These are phyloP conservation scores for Hanseniaspora thailandica DNA, from an alignment of 805 yeast genomes.

Conservation along the genomic window DNA sequence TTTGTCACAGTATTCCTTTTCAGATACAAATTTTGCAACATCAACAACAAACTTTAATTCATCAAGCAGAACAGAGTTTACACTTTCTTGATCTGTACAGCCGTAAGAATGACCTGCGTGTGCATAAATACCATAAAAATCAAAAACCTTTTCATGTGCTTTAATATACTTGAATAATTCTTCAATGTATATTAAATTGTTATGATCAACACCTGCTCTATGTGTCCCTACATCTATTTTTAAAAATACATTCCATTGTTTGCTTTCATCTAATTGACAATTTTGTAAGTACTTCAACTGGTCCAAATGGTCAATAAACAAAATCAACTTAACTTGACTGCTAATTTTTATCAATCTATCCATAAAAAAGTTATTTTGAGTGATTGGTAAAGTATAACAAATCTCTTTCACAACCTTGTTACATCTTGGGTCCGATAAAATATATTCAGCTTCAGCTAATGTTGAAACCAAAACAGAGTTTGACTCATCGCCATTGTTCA, in stretches of 20 bases:
- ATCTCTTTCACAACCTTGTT: slow-evolving; percentile 34
- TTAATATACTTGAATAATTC: slow-evolving; percentile 29
- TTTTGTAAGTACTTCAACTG: slow-evolving; percentile 42
- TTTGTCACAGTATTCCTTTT: slow-evolving; percentile 25
- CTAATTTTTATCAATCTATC: slow-evolving; percentile 36
- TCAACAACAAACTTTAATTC: slow-evolving; percentile 47
- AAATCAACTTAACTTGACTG: slow-evolving; percentile 34
- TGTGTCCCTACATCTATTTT: slow-evolving; percentile 63
- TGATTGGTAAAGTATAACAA: slow-evolving; percentile 50
- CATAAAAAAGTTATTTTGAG: slow-evolving; percentile 34
- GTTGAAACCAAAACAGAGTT: slow-evolving; percentile 57
- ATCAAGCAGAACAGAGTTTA: slow-evolving; percentile 37
- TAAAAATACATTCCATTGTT: slow-evolving; percentile 50
- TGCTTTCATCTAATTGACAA: background rate
- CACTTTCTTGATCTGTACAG: slow-evolving; percentile 35
- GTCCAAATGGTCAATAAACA: slow-evolving; percentile 50
- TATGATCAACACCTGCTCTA: slow-evolving; percentile 49
- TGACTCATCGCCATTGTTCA: slow-evolving; percentile 28
- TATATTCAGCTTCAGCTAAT: slow-evolving; percentile 49
- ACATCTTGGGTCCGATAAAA: slow-evolving; percentile 24
- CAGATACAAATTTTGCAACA: slow-evolving; percentile 33
- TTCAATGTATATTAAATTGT: slow-evolving; percentile 24
- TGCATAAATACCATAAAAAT: slow-evolving; percentile 57
- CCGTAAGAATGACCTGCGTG: slow-evolving; percentile 72
- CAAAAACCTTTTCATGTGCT: slow-evolving; percentile 27